A percentile compares a stretch with the other conserved stretches of the same genome.
Evolutionary conservation across 2,329 filamentous ascomycete genomes (phyloP).

Genomic region (Trichoderma atroviride): DNA sequence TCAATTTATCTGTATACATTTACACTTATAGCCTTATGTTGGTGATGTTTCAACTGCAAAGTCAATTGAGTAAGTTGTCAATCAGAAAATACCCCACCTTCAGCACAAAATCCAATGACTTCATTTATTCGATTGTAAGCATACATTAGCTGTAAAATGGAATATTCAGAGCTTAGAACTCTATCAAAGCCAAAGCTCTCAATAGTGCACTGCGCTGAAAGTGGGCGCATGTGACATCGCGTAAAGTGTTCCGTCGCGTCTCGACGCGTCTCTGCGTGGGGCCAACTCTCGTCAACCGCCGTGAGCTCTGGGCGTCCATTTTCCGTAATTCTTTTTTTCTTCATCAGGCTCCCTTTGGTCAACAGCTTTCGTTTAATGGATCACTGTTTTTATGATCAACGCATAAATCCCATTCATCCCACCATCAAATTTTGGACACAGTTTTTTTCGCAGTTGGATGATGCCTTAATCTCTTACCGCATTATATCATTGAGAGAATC

Average conservation of each 20-base stretch:
- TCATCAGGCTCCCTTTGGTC: too few relatives aligned
- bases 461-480: not conserved
- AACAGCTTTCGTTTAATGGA: not conserved
- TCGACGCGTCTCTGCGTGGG: conserved; percentile 31
- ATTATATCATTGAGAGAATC: not conserved
- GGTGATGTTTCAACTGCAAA: not conserved
- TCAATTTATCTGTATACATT: not conserved
- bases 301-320: not conserved
- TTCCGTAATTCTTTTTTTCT: not conserved
- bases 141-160: too few relatives aligned
- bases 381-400: too few relatives aligned
- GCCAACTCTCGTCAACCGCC: not conserved
- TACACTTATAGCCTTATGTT: not conserved
- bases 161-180: not conserved
- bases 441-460: not conserved
- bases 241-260: conserved; percentile 30
- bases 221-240: conserved; percentile 30
- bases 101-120: not conserved
- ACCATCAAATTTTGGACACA: not conserved
- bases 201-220: not conserved
- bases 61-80: not conserved
- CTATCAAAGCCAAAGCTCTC: too few relatives aligned
- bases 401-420: too few relatives aligned
- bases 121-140: not conserved
- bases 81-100: not conserved